These are phyloP conservation scores for Alternaria dauci DNA, from an alignment of 2,329 filamentous ascomycete species.

Conservation along the genomic window DNA sequence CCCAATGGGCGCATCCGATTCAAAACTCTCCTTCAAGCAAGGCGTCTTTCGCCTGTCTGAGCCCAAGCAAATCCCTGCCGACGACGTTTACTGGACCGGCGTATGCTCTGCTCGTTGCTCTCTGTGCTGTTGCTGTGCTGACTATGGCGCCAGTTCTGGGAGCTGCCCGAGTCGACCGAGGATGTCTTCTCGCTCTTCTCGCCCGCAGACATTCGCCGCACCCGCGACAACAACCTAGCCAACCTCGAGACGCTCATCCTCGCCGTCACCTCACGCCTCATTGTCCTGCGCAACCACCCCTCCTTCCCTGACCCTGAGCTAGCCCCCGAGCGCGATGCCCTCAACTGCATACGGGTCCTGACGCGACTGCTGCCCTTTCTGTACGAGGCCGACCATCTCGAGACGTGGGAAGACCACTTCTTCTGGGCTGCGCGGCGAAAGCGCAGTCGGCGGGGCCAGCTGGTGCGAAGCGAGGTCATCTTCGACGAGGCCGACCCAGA, in stretches of 20 bases:
- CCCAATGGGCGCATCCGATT: constrained; percentile 95
- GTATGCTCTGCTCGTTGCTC: constrained; percentile 64
- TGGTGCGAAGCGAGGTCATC: constrained; percentile 73
- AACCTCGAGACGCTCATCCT: constrained; percentile 91
- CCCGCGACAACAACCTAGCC: constrained; percentile 81
- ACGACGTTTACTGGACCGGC: constrained; percentile 92
- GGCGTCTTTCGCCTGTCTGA: constrained; percentile 97
- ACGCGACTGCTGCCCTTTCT: constrained; percentile 89
- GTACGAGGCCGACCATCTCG: constrained; percentile 86
- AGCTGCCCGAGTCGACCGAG: constrained; percentile 92
- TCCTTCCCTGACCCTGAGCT: constrained; percentile 88
- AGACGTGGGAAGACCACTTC: constrained; percentile 88
- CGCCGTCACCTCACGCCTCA: constrained; percentile 82
- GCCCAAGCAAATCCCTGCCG: constrained; percentile 82
- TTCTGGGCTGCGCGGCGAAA: constrained; percentile 85
- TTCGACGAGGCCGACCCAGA: constrained; percentile 78
- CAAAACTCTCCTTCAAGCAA: constrained; percentile 98
- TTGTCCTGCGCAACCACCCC: constrained; percentile 83
- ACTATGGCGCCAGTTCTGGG: constrained; percentile 77
- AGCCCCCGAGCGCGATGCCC: constrained; percentile 82
- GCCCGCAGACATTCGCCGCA: constrained; percentile 78
- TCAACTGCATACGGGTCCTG: constrained; percentile 93
- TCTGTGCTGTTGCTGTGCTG: constrained; percentile 17
- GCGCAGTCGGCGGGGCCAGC: constrained; percentile 54
- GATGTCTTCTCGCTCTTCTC: constrained; percentile 98